Base-by-base conservation (phyloP, 208 protist genomes). In the Wallacemonas sp. region DNA sequence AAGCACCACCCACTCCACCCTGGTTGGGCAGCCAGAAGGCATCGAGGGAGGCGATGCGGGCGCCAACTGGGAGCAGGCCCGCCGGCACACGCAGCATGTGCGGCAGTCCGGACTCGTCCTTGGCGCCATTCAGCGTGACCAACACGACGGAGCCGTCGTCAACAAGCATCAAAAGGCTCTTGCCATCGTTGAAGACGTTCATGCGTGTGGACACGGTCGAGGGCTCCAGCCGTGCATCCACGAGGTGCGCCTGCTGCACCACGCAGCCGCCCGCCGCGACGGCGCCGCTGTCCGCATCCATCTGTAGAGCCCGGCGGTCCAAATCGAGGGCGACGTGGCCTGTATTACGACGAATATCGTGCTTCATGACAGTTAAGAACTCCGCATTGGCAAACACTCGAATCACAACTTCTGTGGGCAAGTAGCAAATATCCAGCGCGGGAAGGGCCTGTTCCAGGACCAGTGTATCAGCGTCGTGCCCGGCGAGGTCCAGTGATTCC, bases 131-230 rank as follows among this genome's bases (percentile, higher is more conserved):
- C n/a, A 94, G 63, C 47, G 87, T 79, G 1, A 94, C 79, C 24
- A 94, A 49, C 33, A 78, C 74, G 12, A 94, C 75, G 0, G 82
- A 86, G 27, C 66, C 73, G 62, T 94, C 79, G 33, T 84, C 77
- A n/a, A 94, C 69, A 46, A 91, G 74, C 30, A 90, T 59, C 45
- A 92, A 33, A 45, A 94, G 59, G 53, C 82, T 82, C 69, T 83
- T 86, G 62, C 88, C 88, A 41, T 84, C 77, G 54, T 77, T 80
- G 45, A 75, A 46, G 27, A 92, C 60, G 44, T 61, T 61, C 46
- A 87, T 73, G 21, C 66, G 59, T 58, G 55, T 70, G 17, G 72
- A 72, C 49, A 70, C 66, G 0, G 61, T 56, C 17, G 70, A 79
- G 24, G 66, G 73, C 46, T 80, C 72, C 21, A 92, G 68, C 21